A percentile compares a stretch with the other conserved stretches of the same genome.
These are phyloP conservation scores for Endothia cerciana DNA, from an alignment of 2,329 filamentous ascomycete genomes.

Conservation along the genomic window DNA sequence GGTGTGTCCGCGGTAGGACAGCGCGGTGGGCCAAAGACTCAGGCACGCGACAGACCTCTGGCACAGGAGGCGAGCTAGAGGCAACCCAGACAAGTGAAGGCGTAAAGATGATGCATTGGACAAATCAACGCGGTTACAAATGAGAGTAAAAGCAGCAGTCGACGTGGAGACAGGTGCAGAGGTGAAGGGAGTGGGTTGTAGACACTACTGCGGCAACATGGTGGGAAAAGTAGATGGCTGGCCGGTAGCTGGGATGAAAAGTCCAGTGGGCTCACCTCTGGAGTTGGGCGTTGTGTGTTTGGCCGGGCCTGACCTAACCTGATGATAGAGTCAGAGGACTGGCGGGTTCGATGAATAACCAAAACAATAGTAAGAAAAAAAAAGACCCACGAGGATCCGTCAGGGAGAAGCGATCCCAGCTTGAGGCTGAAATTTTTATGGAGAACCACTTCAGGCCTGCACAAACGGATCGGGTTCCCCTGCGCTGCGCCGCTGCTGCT, in stretches of 20 bases:
- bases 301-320: slow-evolving; percentile 6
- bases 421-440: slow-evolving; percentile 28
- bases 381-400: slow-evolving; percentile 22
- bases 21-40: slow-evolving; percentile 9
- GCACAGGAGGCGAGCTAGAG: slow-evolving; percentile 9
- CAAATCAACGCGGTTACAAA: slow-evolving; percentile 8
- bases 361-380: not conserved
- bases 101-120: slow-evolving; percentile 4
- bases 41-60: slow-evolving; percentile 14
- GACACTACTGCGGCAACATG: slow-evolving; percentile 24
- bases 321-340: slow-evolving; percentile 23
- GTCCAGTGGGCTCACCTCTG: slow-evolving; percentile 28
- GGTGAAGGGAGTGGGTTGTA: slow-evolving; percentile 17
- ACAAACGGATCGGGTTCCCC: too few species aligned
- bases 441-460: slow-evolving; percentile 16
- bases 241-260: slow-evolving; percentile 24
- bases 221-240: slow-evolving; percentile 26
- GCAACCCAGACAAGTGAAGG: slow-evolving; percentile 9
- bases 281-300: not conserved
- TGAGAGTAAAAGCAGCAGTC: not conserved
- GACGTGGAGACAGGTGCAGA: slow-evolving; percentile 27
- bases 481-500: not conserved
- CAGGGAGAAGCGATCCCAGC: slow-evolving; percentile 12
- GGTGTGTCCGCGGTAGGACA: slow-evolving; percentile 9
- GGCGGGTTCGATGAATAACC: slow-evolving; percentile 5